These are phyloP conservation scores for Salix exigua DNA, from an alignment of 345 rosid genomes.

Conservation along the genomic window DNA sequence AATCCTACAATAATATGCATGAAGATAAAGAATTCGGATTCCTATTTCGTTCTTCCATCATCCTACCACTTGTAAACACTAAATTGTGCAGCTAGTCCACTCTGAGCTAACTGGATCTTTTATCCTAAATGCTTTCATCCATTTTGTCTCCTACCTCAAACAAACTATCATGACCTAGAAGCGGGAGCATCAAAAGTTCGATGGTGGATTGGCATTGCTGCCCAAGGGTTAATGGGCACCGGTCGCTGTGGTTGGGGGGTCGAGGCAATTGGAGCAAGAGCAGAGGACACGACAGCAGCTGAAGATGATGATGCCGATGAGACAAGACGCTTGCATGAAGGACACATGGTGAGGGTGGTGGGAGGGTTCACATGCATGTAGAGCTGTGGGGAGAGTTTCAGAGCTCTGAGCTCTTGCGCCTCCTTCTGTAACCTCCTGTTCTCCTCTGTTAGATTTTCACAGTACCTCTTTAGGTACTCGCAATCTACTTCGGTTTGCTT, in stretches of 20 bases:
- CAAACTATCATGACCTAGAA: conserved; percentile 19
- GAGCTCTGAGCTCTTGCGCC: conserved; percentile 75
- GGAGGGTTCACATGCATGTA: conserved; percentile 90
- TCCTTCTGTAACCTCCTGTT: conserved; percentile 78
- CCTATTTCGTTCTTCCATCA: neutral
- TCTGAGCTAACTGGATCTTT: neutral
- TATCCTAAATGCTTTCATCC: neutral
- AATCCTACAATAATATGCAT: neutral
- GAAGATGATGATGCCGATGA: conserved; percentile 32
- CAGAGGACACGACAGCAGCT: conserved; percentile 18
- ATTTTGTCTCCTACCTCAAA: neutral
- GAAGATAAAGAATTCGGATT: neutral
- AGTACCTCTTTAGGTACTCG: conserved; percentile 68
- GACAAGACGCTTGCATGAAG: conserved; percentile 70
- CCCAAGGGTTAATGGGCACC: conserved; percentile 46
- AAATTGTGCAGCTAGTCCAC: neutral
- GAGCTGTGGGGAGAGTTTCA: conserved; percentile 76
- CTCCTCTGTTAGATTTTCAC: conserved; percentile 74
- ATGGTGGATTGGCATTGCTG: conserved; percentile 36
- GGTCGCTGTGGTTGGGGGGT: conserved; percentile 25
- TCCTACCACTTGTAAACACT: neutral
- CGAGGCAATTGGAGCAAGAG: conserved; percentile 9
- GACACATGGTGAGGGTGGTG: conserved; percentile 86
- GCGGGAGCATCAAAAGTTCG: conserved; percentile 23
- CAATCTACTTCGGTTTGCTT: conserved; percentile 94